A percentile compares a stretch with the other conserved stretches of the same genome.
These are phyloP conservation scores for Melampsora larici-populina DNA, from an alignment of 1,284 basidiomycete genomes.

Conservation along the genomic window DNA sequence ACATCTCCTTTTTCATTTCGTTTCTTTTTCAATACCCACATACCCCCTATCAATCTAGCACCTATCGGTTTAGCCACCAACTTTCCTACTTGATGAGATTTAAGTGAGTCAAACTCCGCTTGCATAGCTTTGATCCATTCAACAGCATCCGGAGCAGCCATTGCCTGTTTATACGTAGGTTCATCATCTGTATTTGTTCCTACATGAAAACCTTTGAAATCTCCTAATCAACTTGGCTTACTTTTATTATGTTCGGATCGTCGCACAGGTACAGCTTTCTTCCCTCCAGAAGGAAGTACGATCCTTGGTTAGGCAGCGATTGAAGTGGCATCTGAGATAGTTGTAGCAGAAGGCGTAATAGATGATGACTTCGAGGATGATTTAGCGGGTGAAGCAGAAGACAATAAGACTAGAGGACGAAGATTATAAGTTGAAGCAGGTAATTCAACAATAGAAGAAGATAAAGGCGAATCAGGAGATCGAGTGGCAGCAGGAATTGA, in stretches of 20 bases:
- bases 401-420: background rate
- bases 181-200: background rate
- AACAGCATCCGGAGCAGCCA: background rate
- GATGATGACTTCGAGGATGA: background rate
- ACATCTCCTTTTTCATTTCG: background rate
- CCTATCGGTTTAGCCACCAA: background rate
- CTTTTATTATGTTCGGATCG: too few relatives aligned
- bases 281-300: too few relatives aligned
- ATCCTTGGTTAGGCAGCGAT: too few relatives aligned
- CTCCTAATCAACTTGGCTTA: too few relatives aligned
- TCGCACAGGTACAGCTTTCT: too few relatives aligned
- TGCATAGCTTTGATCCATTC: background rate
- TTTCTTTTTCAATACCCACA: background rate
- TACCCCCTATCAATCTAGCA: background rate
- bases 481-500: background rate
- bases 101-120: background rate
- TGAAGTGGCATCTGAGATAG: too few relatives aligned
- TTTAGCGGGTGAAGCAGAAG: background rate
- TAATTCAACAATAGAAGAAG: background rate
- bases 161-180: background rate
- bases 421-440: too few relatives aligned
- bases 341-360: too few relatives aligned
- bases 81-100: background rate
- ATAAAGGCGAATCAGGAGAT: background rate
- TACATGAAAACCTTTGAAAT: too few relatives aligned